Evolutionary conservation across 2,329 filamentous ascomycete genomes (phyloP), one percentile per base, ranked within the genome.

Genomic region (Diaporthe vexans): DNA sequence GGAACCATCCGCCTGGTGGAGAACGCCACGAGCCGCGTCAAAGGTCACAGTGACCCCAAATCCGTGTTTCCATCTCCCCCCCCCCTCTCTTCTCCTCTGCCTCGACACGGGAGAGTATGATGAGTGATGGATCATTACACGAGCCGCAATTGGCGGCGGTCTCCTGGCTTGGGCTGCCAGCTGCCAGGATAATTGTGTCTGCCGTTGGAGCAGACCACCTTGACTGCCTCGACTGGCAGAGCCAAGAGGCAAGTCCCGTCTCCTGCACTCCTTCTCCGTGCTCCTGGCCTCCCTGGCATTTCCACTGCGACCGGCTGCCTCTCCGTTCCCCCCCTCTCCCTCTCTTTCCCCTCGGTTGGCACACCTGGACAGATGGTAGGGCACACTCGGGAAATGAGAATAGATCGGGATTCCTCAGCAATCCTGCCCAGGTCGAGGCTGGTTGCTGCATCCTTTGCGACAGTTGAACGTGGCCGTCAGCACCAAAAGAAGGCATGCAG

Each of bases 401-500:
- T 40, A 68, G 29, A 26, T 40, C 46, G 48, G 63, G 63, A 13
- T 54, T 54, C 48, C n/a, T 26, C 63, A 67, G 29, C 29, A 24
- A 1, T 35, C 37, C 21, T 29, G 46, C 33, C 63, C n/a, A 26
- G 35, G n/a, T 21, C 15, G 43, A 24, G 15, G 63, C 29, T 40
- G 21, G 21, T 4, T 26, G 46, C 46, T 52, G 21, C 61, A 52
- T 19, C 29, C 13, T 21, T n/a, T 8, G 48, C 33, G 19, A n/a
- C 15, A 26, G 63, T 24, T 11, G 15, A 54, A 15, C 48, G n/a
- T 29, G 48, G 48, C 19, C 48, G 48, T 68, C 67, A 48, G 67
- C 67, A 35, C 54, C 67, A 70, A 57, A 57, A 46, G 37, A 73
- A 75, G 65, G 35, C 33, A 71, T 75, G 74, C 52, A 67, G 74